phyloP scores from a whole-genome alignment of 345 rosid genomes.

The Sonneratia alba region DNA sequence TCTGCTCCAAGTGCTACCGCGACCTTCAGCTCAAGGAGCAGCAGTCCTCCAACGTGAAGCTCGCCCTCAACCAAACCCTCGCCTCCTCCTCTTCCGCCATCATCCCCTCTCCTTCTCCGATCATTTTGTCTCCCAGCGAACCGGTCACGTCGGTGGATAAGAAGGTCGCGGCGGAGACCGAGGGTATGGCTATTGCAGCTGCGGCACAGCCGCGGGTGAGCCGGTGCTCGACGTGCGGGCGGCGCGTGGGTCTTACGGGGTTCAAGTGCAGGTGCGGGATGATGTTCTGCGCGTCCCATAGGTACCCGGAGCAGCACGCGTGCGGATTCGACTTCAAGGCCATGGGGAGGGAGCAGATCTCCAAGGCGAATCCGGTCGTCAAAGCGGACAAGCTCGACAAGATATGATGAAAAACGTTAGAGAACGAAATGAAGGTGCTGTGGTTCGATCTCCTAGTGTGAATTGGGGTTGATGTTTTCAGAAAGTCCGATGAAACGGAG shows the following conservation, averaged over 20 bases:
- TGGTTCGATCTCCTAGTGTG: conserved; percentile 5
- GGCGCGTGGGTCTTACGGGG: conserved; percentile 85
- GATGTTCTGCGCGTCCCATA: conserved; percentile 58
- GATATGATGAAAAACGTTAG: conserved; percentile 27
- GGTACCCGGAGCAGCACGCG: conserved; percentile 75
- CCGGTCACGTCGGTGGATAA: conserved; percentile 7
- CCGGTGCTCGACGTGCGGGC: conserved; percentile 57
- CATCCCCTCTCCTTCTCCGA: neutral
- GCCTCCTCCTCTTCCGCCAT: conserved; percentile 16
- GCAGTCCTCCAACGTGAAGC: conserved; percentile 50
- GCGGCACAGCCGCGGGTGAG: conserved; percentile 23
- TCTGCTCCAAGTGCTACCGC: conserved; percentile 74
- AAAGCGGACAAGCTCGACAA: conserved; percentile 60
- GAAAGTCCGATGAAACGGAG: neutral
- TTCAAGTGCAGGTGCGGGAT: conserved; percentile 81
- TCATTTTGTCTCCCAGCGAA: conserved; percentile 6
- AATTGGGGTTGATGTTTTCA: conserved; percentile 5
- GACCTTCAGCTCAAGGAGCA: conserved; percentile 58
- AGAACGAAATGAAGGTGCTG: neutral
- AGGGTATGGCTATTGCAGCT: conserved; percentile 4
- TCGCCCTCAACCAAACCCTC: conserved; percentile 42
- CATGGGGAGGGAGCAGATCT: conserved; percentile 63
- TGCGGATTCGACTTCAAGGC: conserved; percentile 68
- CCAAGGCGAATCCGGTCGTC: conserved; percentile 65
- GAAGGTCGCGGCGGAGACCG: neutral